Percentiles rank a stretch among this genome's conserved stretches.
Evolutionary conservation across 2,329 filamentous ascomycete genomes (phyloP).

Genomic region (Diaporthe ampelina): DNA sequence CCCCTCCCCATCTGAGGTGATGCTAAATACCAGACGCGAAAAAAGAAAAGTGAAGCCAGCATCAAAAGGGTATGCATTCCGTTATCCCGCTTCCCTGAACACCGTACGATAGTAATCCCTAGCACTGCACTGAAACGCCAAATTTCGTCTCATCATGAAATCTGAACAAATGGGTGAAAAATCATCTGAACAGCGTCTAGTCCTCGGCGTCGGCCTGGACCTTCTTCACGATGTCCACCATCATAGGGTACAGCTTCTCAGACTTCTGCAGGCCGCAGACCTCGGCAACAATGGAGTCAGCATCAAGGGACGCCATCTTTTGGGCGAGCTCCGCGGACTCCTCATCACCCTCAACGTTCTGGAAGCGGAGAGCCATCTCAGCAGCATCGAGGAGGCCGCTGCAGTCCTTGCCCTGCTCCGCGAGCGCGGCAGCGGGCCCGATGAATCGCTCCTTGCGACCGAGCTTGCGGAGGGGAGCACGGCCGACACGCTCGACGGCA

Average conservation of each 20-base stretch:
- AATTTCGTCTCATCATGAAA: slow-evolving; percentile 38
- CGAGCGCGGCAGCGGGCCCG: slow-evolving; percentile 89
- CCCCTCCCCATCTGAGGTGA: slow-evolving; percentile 8
- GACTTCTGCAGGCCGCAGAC: slow-evolving; percentile 83
- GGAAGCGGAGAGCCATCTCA: slow-evolving; percentile 95
- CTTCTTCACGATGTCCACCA: slow-evolving; percentile 84
- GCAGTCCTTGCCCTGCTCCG: slow-evolving; percentile 82
- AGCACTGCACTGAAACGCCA: slow-evolving; percentile 26
- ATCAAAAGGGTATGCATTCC: slow-evolving; percentile 41
- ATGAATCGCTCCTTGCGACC: slow-evolving; percentile 96
- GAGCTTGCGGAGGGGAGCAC: slow-evolving; percentile 93
- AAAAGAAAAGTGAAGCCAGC: slow-evolving; percentile 9
- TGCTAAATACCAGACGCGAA: slow-evolving; percentile 5
- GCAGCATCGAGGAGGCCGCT: slow-evolving; percentile 83
- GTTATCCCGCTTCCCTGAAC: slow-evolving; percentile 37
- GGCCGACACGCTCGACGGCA: slow-evolving; percentile 93
- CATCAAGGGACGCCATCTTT: slow-evolving; percentile 79
- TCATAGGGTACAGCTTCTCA: slow-evolving; percentile 83
- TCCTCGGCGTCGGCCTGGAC: slow-evolving; percentile 76
- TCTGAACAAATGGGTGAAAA: slow-evolving; percentile 10
- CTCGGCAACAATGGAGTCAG: slow-evolving; percentile 80
- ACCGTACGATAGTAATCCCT: slow-evolving; percentile 35
- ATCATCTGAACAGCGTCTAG: slow-evolving; percentile 21
- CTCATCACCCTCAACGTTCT: slow-evolving; percentile 91
- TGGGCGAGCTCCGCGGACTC: slow-evolving; percentile 89